These are phyloP conservation scores for Colletotrichum aenigma DNA, from an alignment of 2,329 filamentous ascomycete species.

Conservation along the genomic window DNA sequence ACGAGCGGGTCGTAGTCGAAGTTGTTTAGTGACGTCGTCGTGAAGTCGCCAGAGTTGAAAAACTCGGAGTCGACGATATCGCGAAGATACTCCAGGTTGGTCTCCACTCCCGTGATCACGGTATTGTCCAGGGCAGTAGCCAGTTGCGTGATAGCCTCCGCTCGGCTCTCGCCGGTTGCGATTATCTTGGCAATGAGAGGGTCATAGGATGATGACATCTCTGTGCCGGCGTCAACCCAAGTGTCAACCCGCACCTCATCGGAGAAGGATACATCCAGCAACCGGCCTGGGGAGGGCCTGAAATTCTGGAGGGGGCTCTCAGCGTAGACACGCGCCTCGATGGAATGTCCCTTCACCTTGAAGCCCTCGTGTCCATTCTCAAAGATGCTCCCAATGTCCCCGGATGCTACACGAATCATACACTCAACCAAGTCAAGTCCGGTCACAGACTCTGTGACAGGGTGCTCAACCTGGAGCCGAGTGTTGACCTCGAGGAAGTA, in stretches of 20 bases:
- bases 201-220: conserved; percentile 77
- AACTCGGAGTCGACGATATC: conserved; percentile 30
- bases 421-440: conserved; percentile 41
- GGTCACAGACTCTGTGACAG: conserved; percentile 42
- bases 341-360: conserved; percentile 66
- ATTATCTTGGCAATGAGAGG: conserved; percentile 80
- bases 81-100: conserved; percentile 37
- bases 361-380: conserved; percentile 4
- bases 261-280: conserved; percentile 67
- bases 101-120: conserved; percentile 33
- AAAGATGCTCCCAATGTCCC: conserved; percentile 37
- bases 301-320: conserved; percentile 71
- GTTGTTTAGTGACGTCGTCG: conserved; percentile 36
- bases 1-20: conserved; percentile 30
- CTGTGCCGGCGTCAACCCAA: conserved; percentile 71
- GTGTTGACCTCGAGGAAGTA: conserved; percentile 56
- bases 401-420: conserved; percentile 42
- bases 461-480: conserved; percentile 53
- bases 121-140: conserved; percentile 60
- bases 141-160: conserved; percentile 68
- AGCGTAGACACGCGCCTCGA: conserved; percentile 76
- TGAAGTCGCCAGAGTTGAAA: conserved; percentile 31
- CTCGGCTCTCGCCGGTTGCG: conserved; percentile 62
- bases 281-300: conserved; percentile 69
- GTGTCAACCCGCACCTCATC: conserved; percentile 68